phyloP scores from a whole-genome alignment of 2,329 filamentous ascomycete genomes.

The Trichoderma sp. region DNA sequence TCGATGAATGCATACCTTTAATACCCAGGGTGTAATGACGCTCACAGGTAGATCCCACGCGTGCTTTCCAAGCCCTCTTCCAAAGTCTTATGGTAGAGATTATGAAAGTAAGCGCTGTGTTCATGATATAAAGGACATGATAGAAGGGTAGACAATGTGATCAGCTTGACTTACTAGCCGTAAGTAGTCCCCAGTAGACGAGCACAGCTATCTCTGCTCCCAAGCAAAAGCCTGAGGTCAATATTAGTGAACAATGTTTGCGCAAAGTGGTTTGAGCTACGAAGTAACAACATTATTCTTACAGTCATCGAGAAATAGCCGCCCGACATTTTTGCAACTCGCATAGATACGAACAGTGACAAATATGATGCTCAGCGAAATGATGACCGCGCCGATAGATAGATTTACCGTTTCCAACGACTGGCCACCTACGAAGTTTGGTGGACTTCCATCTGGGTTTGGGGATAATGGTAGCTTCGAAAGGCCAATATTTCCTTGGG shows the following conservation, averaged over 20 bases:
- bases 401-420: neutral
- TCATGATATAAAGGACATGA: neutral
- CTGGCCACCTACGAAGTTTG: neutral
- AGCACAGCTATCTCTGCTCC: neutral
- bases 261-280: neutral
- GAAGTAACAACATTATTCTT: neutral
- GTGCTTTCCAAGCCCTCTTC: neutral
- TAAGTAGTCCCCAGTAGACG: neutral
- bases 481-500: neutral
- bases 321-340: neutral
- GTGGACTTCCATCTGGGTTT: neutral
- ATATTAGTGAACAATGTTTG: neutral
- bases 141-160: neutral
- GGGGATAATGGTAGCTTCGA: neutral
- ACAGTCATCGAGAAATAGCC: neutral
- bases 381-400: neutral
- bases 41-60: neutral
- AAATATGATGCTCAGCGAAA: neutral
- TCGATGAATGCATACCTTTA: neutral
- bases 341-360: neutral
- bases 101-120: neutral
- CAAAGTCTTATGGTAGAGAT: neutral
- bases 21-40: neutral
- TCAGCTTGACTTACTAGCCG: neutral
- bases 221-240: neutral